Evolutionary conservation across 2,329 filamentous ascomycete species (phyloP), one percentile per base, ranked within the genome.

Genomic region (Beauveria pseudobassiana): DNA sequence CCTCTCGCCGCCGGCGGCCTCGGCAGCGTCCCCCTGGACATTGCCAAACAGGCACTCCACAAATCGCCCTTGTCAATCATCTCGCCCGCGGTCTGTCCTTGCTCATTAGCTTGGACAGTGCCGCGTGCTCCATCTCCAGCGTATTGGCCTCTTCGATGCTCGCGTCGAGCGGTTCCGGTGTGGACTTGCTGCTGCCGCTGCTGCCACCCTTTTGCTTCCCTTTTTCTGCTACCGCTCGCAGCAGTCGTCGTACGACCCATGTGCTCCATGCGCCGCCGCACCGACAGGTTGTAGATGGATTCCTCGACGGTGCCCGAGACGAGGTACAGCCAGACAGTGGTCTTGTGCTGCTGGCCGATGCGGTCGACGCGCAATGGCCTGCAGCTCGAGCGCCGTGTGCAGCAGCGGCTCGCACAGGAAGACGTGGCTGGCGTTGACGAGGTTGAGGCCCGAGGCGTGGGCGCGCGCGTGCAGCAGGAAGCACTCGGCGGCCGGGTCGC

Each of bases 291-390:
- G 75, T 98, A 92, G 64, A 98, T 96, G 1, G 89, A 89, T 75
- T 96, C 89, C 71, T 99, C 95, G 0, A 98, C 91, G 0, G 93
- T 96, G 57, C 89, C 90, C 18, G 88, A 86, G n/a, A 97, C 84
- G 2, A 98, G 82, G 72, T 98, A 98, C 73, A 97, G 88, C 89
- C 93, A 98, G 1, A 98, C 92, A 0, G 91, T 96, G 0, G 95
- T 99, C 66, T 90, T 83, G 57, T 90, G 86, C 65, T 87, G 82
- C 74, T 98, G 95, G 0, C 95, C 95, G 65, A 99, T 99, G 42
- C 95, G 86, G 71, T 99, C 92, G 1, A 99, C 95, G 88, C 1
- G 93, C 93, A 69, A 98, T 96, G 16, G 93, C 93, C 73, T 99
- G 95, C 10, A 98, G 81, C 74, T 98, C 95, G 18, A 99, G 85